Evolutionary conservation across 2,329 filamentous ascomycete species (phyloP), one percentile per base, ranked within the genome.

Genomic region (Claviceps purpurea): DNA sequence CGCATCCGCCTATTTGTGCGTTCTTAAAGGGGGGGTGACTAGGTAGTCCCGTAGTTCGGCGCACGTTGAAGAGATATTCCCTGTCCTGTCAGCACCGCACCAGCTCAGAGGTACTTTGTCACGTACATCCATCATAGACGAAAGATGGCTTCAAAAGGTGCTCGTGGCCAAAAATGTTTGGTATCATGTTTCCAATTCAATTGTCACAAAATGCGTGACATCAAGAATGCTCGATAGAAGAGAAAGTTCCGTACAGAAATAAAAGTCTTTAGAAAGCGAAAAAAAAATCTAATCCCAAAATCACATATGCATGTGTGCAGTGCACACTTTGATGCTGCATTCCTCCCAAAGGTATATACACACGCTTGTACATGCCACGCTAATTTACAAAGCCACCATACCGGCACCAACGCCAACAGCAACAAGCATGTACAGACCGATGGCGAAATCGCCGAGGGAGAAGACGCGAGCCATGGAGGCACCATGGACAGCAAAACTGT

Each of bases 301-400:
- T 11, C n/a, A 46, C 34, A n/a, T 44, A 22, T 46, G 30, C 42
- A 37, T 37, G 11, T 20, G 49, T 50, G 22, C 18, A 43, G 34
- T 58, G 50, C 56, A 55, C 55, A 48, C 56, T 55, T 49, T 45
- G 52, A 58, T 48, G 49, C 42, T 55, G 46, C 44, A 14, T 45
- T 37, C 26, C 37, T 34, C 47, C 22, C 38, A 22, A 40, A 34
- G n/a, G 5, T 22, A 38, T 47, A 47, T 47, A 47, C 8, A 47
- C 26, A 38, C 38, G 8, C 26, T 38, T 47, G 30, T 38, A 22
- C 45, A 38, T 47, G 37, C 24, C 16, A n/a, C 44, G 30, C 30
- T 13, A 30, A 49, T 58, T 73, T 77, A 81, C 66, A 81, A 61
- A 55, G 72, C 63, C 53, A 80, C 62, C 74, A 81, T 77, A 54